phyloP scores from a whole-genome alignment of 176 grass and related monocot species.

The Leersia perrieri region DNA sequence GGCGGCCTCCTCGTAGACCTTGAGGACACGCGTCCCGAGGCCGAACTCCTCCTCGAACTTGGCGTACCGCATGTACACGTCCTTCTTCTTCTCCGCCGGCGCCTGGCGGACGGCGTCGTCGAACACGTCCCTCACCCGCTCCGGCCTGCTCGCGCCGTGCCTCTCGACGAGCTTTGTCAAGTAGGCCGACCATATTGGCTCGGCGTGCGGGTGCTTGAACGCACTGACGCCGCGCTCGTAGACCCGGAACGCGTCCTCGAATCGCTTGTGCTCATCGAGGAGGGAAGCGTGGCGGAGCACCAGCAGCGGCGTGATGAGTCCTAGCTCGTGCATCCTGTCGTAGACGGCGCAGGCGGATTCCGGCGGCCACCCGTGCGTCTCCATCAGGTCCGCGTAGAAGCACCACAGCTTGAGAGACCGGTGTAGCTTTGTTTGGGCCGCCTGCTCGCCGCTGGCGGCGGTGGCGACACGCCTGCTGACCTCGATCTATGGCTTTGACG shows the following conservation, averaged over 20 bases:
- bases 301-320: slow-evolving; percentile 56
- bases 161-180: slow-evolving; percentile 55
- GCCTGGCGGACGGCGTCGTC: slow-evolving; percentile 52
- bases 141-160: slow-evolving; percentile 50
- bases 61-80: slow-evolving; percentile 57
- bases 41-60: slow-evolving; percentile 75
- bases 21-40: slow-evolving; percentile 59
- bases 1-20: slow-evolving; percentile 61
- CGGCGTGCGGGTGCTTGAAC: slow-evolving; percentile 68
- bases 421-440: slow-evolving; percentile 50
- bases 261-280: slow-evolving; percentile 42
- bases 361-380: slow-evolving; percentile 43
- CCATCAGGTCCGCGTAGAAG: slow-evolving; percentile 70
- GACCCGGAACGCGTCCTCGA: slow-evolving; percentile 81
- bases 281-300: slow-evolving; percentile 66
- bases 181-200: slow-evolving; percentile 70
- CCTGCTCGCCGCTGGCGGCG: slow-evolving; percentile 35
- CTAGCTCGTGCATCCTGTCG: slow-evolving; percentile 61
- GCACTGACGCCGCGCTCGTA: slow-evolving; percentile 62
- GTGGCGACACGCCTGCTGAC: slow-evolving; percentile 35
- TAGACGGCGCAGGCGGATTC: slow-evolving; percentile 60
- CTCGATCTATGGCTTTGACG: slow-evolving; percentile 50
- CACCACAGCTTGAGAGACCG: slow-evolving; percentile 64
- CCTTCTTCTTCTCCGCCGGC: slow-evolving; percentile 47
- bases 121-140: slow-evolving; percentile 68